Percentiles rank a stretch among this genome's conserved stretches.
These are phyloP conservation scores for Monosporascus sp. DNA, from an alignment of 2,329 filamentous ascomycete genomes.

Conservation along the genomic window DNA sequence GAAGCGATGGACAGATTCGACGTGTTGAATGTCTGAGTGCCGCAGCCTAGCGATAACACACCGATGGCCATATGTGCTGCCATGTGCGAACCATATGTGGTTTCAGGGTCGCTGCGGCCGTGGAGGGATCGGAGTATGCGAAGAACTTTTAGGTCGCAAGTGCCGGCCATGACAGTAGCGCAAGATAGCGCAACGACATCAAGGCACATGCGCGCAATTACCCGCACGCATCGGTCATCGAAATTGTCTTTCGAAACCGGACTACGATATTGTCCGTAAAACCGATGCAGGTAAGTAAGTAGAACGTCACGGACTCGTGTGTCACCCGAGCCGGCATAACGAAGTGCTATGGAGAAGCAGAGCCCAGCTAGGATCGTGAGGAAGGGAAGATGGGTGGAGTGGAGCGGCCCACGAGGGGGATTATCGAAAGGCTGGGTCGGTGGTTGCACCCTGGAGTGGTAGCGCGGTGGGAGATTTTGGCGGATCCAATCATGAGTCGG, in stretches of 20 bases:
- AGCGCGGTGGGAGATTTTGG: conserved; percentile 64
- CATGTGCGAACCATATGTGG: conserved; percentile 88
- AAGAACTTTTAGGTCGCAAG: conserved; percentile 80
- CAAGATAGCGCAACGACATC: conserved; percentile 78
- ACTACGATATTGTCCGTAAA: conserved; percentile 65
- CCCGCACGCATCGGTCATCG: conserved; percentile 76
- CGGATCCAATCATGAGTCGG: conserved; percentile 71
- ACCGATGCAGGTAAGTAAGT: conserved; percentile 77
- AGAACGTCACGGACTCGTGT: conserved; percentile 71
- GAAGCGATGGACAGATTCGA: conserved; percentile 82
- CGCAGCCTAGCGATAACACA: conserved; percentile 83
- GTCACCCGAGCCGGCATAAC: conserved; percentile 69
- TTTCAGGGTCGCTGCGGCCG: conserved; percentile 76
- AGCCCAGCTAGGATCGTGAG: conserved; percentile 89
- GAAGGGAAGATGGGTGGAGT: conserved; percentile 81
- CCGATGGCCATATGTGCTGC: conserved; percentile 90
- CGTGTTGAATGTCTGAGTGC: conserved; percentile 86
- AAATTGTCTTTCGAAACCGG: conserved; percentile 46
- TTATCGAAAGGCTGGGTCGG: conserved; percentile 41
- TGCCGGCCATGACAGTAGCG: conserved; percentile 91
- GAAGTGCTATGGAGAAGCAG: conserved; percentile 72
- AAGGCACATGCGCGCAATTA: conserved; percentile 84
- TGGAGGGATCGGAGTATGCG: conserved; percentile 83
- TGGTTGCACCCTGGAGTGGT: conserved; percentile 58
- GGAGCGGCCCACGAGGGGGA: conserved; percentile 39